These are phyloP conservation scores for Hirsutella minnesotensis DNA, from an alignment of 2,329 filamentous ascomycete genomes.

Conservation along the genomic window DNA sequence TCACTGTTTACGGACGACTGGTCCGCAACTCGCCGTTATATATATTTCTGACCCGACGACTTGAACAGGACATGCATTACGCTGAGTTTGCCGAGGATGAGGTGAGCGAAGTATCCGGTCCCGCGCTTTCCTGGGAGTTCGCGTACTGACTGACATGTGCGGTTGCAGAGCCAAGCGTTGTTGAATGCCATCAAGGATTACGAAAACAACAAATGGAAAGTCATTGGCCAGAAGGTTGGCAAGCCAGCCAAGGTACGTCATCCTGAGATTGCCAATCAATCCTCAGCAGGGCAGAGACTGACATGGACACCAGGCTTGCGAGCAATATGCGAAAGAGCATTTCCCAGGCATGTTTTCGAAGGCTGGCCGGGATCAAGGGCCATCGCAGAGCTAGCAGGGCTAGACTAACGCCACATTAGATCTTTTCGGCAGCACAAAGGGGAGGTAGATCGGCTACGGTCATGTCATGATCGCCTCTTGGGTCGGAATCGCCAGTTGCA, in stretches of 20 bases:
- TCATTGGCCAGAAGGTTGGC: slow-evolving; percentile 89
- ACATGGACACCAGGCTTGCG: slow-evolving; percentile 31
- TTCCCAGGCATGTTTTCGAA: slow-evolving; percentile 44
- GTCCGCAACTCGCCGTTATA: background rate
- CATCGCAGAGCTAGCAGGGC: slow-evolving; percentile 8
- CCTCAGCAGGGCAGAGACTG: background rate
- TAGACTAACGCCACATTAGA: slow-evolving; percentile 21
- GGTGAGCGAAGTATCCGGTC: slow-evolving; percentile 39
- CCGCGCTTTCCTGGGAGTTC: slow-evolving; percentile 7
- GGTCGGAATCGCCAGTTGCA: slow-evolving; percentile 2
- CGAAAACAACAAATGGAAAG: slow-evolving; percentile 97
- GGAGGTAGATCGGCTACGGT: slow-evolving; percentile 16
- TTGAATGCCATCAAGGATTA: slow-evolving; percentile 96
- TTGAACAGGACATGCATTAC: slow-evolving; percentile 85
- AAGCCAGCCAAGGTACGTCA: slow-evolving; percentile 73
- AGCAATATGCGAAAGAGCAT: slow-evolving; percentile 92
- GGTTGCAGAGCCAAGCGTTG: slow-evolving; percentile 57
- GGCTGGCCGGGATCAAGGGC: slow-evolving; percentile 11
- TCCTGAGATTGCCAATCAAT: background rate
- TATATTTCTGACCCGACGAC: slow-evolving; percentile 6
- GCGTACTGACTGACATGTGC: slow-evolving; percentile 6
- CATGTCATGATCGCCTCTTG: slow-evolving; percentile 2
- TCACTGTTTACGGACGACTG: background rate
- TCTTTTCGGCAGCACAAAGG: slow-evolving; percentile 25
- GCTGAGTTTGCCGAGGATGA: slow-evolving; percentile 97